These are phyloP conservation scores for Pleurotus sapidus DNA, from an alignment of 768 basidiomycete genomes.

Conservation along the genomic window DNA sequence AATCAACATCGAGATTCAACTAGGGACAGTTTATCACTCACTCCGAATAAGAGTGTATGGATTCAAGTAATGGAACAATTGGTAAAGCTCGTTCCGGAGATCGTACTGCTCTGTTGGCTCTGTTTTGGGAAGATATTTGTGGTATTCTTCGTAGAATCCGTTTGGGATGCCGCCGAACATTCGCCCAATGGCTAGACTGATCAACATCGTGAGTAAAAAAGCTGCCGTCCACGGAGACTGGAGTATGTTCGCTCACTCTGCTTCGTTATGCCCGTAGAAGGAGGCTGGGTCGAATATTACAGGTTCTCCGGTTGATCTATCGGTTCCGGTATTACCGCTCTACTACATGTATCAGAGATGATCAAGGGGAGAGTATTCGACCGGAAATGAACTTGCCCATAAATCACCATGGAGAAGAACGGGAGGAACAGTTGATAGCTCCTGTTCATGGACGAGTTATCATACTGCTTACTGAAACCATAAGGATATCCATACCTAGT, in stretches of 20 bases:
- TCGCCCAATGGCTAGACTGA: conserved; percentile 70
- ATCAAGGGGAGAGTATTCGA: conserved; percentile 2
- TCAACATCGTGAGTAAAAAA: neutral
- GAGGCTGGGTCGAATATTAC: conserved; percentile 79
- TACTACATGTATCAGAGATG: conserved; percentile 20
- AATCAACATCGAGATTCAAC: too few relatives aligned
- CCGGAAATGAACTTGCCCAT: conserved; percentile 49
- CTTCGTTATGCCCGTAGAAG: conserved; percentile 79
- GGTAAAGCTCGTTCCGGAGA: conserved; percentile 65
- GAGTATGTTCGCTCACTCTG: conserved; percentile 50
- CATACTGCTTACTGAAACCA: neutral
- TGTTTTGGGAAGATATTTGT: conserved; percentile 57
- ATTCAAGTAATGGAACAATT: conserved; percentile 80
- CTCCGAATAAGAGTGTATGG: conserved; percentile 80
- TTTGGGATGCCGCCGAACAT: conserved; percentile 76
- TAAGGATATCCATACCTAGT: conserved; percentile 33
- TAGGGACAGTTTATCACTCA: conserved; percentile 28
- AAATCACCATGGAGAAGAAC: conserved; percentile 78
- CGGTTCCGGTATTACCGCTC: conserved; percentile 75
- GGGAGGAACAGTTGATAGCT: conserved; percentile 53
- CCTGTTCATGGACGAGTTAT: conserved; percentile 24
- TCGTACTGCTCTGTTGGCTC: conserved; percentile 65
- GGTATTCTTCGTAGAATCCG: conserved; percentile 65
- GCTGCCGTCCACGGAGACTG: neutral
- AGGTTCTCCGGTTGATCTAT: conserved; percentile 49